Evolutionary conservation across 202 grass and related monocot genomes (phyloP).

Genomic region (Setaria viridis): DNA sequence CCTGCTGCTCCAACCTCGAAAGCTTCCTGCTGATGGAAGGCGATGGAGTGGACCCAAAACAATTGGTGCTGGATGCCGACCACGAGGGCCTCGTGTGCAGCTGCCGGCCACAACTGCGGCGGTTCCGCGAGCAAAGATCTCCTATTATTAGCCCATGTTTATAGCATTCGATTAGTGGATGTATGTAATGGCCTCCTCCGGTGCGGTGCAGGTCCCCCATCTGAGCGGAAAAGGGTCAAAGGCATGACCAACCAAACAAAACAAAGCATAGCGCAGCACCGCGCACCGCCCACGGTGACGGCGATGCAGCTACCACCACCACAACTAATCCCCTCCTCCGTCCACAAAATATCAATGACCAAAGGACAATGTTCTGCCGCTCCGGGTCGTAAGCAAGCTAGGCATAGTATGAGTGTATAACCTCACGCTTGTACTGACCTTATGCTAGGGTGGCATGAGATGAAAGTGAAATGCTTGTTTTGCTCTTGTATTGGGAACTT

Average conservation of each 20-base stretch:
- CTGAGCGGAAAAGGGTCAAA: background rate
- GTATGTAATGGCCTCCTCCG: background rate
- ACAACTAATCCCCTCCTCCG: conserved; percentile 22
- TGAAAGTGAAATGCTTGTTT: too few species aligned
- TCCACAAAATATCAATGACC: conserved; percentile 10
- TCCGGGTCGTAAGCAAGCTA: too few species aligned
- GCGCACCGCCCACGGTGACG: conserved; percentile 26
- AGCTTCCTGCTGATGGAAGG: background rate
- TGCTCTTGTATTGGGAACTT: too few species aligned
- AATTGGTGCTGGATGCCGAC: background rate
- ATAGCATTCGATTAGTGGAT: conserved; percentile 20
- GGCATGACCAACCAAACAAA: conserved; percentile 27
- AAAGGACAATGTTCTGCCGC: too few species aligned
- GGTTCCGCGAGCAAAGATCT: background rate
- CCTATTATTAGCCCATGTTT: background rate
- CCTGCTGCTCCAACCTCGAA: background rate
- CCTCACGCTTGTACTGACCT: too few species aligned
- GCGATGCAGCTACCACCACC: background rate
- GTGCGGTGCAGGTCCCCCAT: background rate
- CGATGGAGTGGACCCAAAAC: background rate
- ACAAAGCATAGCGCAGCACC: conserved; percentile 8
- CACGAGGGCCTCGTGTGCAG: conserved; percentile 51
- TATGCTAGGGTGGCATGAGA: too few species aligned
- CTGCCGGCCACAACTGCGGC: conserved; percentile 38
- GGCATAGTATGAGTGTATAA: too few species aligned